A percentile compares a stretch with the other conserved stretches of the same genome.
These are phyloP conservation scores for Phytophthora sp. DNA, from an alignment of 352 stramenopile genomes.

Conservation along the genomic window DNA sequence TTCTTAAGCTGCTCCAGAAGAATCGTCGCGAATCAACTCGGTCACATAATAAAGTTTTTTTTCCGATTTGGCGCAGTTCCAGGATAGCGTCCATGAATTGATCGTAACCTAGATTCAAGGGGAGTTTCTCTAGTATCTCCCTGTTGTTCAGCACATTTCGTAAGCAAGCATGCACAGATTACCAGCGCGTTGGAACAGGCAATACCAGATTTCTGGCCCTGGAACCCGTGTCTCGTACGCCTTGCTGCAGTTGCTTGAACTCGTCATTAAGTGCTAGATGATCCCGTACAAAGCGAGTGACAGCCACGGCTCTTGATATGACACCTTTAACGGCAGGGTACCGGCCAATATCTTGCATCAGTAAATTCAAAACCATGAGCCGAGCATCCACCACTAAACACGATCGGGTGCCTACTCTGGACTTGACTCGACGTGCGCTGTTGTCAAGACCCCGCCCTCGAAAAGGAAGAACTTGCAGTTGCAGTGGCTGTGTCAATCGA, in stretches of 20 bases:
- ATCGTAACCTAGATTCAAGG: slow-evolving; percentile 1
- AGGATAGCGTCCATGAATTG: slow-evolving; percentile 9
- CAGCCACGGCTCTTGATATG: not conserved
- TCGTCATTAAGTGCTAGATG: not conserved
- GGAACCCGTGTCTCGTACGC: not conserved
- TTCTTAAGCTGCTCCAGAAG: slow-evolving; percentile 11
- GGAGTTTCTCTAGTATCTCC: not conserved
- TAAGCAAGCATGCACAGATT: not conserved
- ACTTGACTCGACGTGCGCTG: too few relatives aligned
- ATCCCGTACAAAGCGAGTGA: not conserved
- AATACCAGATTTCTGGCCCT: not conserved
- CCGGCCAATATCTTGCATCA: not conserved
- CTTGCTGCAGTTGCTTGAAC: not conserved
- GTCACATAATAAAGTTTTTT: slow-evolving; percentile 6
- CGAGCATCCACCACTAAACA: not conserved
- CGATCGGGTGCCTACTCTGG: too few relatives aligned
- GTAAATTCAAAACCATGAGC: not conserved
- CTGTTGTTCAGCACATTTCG: not conserved
- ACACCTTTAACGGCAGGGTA: not conserved
- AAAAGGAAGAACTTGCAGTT: slow-evolving; percentile 1
- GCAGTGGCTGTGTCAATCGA: slow-evolving; percentile 7
- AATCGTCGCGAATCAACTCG: not conserved
- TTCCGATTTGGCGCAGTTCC: not conserved
- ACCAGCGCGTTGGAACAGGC: not conserved
- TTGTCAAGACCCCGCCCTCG: slow-evolving; percentile 3